Percentiles rank a stretch among this genome's conserved stretches.
Evolutionary conservation across 1,284 basidiomycete genomes (phyloP).

Genomic region (Trametes pubescens): DNA sequence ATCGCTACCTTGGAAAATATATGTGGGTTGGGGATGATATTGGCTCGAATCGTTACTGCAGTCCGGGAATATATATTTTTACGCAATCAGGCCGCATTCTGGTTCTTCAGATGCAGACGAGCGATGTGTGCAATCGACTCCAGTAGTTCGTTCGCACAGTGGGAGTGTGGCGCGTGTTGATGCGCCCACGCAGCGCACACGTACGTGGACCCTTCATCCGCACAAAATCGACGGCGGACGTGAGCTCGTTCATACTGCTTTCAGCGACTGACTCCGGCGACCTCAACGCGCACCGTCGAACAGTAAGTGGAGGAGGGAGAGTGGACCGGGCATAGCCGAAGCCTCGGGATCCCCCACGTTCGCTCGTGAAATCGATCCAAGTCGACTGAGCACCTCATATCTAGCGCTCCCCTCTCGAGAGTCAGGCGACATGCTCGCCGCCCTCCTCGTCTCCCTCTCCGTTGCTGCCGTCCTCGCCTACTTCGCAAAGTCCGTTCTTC

Average conservation of each 20-base stretch:
- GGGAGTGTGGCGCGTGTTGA: constrained; percentile 2
- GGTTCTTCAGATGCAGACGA: too few species aligned
- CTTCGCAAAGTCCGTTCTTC: constrained; percentile 32
- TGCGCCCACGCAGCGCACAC: neutral
- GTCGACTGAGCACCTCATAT: constrained; percentile 1
- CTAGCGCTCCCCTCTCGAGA: neutral
- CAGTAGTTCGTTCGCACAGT: neutral
- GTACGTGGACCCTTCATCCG: neutral
- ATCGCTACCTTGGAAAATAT: too few species aligned
- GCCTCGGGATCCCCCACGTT: constrained; percentile 1
- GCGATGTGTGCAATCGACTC: too few species aligned
- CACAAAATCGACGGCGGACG: neutral
- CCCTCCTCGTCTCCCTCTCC: constrained; percentile 32
- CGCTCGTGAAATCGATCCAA: constrained; percentile 16
- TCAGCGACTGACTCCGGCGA: too few species aligned
- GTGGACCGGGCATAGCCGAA: constrained; percentile 17
- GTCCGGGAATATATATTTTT: too few species aligned
- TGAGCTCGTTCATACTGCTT: neutral
- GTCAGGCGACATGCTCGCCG: constrained; percentile 29
- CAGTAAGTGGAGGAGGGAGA: constrained; percentile 8
- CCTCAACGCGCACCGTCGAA: too few species aligned
- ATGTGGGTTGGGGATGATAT: too few species aligned
- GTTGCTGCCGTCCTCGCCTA: constrained; percentile 34
- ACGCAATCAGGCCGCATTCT: too few species aligned
- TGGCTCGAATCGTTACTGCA: too few species aligned